Percentiles rank a stretch among this genome's conserved stretches.
These are phyloP conservation scores for Blastocystis sp. DNA, from an alignment of 352 stramenopile genomes.

Conservation along the genomic window DNA sequence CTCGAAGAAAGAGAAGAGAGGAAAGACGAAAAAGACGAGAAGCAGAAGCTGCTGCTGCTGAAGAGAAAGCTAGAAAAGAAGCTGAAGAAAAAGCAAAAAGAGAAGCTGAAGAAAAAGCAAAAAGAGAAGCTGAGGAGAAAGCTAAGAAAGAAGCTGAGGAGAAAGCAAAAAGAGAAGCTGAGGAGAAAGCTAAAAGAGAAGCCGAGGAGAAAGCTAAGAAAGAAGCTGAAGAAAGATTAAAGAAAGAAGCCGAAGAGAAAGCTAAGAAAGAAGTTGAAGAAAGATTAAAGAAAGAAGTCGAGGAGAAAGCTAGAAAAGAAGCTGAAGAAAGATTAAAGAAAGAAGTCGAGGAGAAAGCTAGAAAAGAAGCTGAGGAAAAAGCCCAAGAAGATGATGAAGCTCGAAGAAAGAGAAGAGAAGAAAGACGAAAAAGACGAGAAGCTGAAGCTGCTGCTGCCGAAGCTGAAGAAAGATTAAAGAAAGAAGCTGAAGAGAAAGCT, in stretches of 20 bases:
- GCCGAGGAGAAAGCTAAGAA: background rate
- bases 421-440: background rate
- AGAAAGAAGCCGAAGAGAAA: background rate
- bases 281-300: background rate
- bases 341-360: background rate
- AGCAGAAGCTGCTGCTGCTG: background rate
- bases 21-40: background rate
- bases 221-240: background rate
- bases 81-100: background rate
- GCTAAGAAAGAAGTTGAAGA: background rate
- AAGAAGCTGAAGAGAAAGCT: background rate
- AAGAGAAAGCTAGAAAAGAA: background rate
- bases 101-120: background rate
- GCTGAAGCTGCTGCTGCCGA: background rate
- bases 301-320: background rate
- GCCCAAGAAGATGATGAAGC: background rate
- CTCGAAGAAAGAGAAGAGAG: background rate
- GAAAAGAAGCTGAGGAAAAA: background rate
- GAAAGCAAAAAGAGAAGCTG: background rate
- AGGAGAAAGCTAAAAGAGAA: background rate
- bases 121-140: background rate
- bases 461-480: background rate
- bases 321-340: background rate
- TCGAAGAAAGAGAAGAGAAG: background rate
- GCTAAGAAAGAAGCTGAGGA: background rate